These are phyloP conservation scores for Lolium multiflorum DNA, from an alignment of 176 grass and related monocot genomes.

Conservation along the genomic window DNA sequence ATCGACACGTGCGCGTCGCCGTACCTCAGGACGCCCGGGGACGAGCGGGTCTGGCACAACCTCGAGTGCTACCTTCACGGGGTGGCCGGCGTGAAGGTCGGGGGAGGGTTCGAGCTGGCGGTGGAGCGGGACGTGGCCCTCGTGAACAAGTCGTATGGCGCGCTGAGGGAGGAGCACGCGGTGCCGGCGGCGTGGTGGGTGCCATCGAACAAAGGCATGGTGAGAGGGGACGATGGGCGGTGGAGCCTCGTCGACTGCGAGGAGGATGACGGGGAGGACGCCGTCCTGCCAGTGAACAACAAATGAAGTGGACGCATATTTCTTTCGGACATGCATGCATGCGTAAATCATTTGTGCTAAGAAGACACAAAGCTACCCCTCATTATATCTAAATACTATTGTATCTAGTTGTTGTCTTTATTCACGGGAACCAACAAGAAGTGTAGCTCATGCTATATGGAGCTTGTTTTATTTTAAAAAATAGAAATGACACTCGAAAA, in stretches of 20 bases:
- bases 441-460: no score
- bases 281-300: background rate
- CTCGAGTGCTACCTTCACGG: conserved; percentile 74
- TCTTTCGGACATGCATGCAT: no score
- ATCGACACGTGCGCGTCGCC: conserved; percentile 59
- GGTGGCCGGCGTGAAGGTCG: conserved; percentile 44
- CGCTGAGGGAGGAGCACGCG: conserved; percentile 49
- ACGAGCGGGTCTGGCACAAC: conserved; percentile 53
- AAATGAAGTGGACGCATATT: background rate
- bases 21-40: conserved; percentile 54
- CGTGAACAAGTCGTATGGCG: conserved; percentile 59
- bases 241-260: conserved; percentile 58
- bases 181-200: conserved; percentile 62
- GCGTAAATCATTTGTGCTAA: no score
- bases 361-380: no score
- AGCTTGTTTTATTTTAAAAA: no score
- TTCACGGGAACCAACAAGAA: no score
- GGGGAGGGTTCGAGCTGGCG: conserved; percentile 46
- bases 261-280: conserved; percentile 24
- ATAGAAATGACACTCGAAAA: no score
- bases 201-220: conserved; percentile 59
- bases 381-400: no score
- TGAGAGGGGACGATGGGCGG: conserved; percentile 30
- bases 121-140: conserved; percentile 66
- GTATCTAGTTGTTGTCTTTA: no score